Evolutionary conservation across 2,329 filamentous ascomycete genomes (phyloP), one percentile per base, ranked within the genome.

Genomic region (Graphilbum fragrans): DNA sequence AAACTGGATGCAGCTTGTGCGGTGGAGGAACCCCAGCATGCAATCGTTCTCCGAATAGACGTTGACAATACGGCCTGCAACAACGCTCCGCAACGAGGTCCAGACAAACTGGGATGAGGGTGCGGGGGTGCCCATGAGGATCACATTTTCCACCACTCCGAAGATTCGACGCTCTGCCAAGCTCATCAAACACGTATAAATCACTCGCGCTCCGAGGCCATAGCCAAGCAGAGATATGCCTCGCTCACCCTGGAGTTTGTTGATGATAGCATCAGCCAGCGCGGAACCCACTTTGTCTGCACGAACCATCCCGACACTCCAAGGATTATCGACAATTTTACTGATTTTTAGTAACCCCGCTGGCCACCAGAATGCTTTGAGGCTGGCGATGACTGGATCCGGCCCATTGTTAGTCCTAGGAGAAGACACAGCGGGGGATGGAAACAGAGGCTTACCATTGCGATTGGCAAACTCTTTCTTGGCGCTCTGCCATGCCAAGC

Each of bases 31-130:
- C 1, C 79, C 87, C 3, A 96, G 77, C 20, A 95, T 78, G 49
- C 86, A 87, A 58, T 96, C 90, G 37, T 86, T 84, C 39, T 82
- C 78, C 1, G 85, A 93, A 57, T 81, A 95, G 4, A 92, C 86
- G 51, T 95, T 96, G 54, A 95, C 72, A n/a, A 95, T 67, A 19
- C 87, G 77, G 0, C 88, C 87, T 33, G 77, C 72, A 4, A 94
- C 86, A 3, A 90, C 83, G 44, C 77, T 81, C 47, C 84, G 79
- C 54, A 94, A 72, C 6, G 77, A 70, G 22, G 82, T 69, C 88
- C 90, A 95, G 41, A 84, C 77, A 8, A 71, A 67, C 2, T 70
- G 71, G 19, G 82, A 73, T 2, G 82, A 77, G 0, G 88, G 86
- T 6, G 80, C 80, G 0, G 90, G 87, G 0, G 83, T 72, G 2